Conservation (phyloP, 257 asterid genomes). For the Rehmannia glutinosa region DNA sequence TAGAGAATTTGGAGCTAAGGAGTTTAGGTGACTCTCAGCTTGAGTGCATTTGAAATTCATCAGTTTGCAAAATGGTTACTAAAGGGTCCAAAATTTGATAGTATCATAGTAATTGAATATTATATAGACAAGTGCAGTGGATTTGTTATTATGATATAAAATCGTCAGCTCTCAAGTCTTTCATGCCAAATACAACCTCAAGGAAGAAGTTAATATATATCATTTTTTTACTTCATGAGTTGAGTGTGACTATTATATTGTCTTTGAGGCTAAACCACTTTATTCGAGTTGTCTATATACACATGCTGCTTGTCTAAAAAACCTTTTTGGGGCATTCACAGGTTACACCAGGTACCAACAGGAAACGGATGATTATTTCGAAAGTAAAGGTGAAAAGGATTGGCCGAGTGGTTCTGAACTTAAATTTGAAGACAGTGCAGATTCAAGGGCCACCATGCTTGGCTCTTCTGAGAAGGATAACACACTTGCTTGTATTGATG, state of each 20-base stretch:
- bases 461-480: constrained; percentile 46
- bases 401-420: constrained; percentile 33
- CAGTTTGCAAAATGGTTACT: not conserved
- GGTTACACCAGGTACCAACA: constrained; percentile 44
- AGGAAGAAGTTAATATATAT: not conserved
- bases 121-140: not conserved
- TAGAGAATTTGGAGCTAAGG: not conserved
- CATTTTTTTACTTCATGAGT: not conserved
- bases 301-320: constrained; percentile 6
- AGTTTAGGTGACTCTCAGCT: not conserved
- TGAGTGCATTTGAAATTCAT: not conserved
- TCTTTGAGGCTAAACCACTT: not conserved
- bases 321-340: constrained; percentile 23
- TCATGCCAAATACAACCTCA: not conserved
- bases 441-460: constrained; percentile 30
- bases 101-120: not conserved
- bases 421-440: constrained; percentile 34
- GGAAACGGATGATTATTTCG: constrained; percentile 34
- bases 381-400: constrained; percentile 29
- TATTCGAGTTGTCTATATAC: not conserved
- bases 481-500: constrained; percentile 31
- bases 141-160: not conserved
- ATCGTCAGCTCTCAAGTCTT: not conserved
- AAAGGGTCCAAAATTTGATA: not conserved
- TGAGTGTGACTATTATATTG: not conserved